These are phyloP conservation scores for Aurantiochytrium sp. DNA, from an alignment of 108 stramenopile species.

Conservation along the genomic window DNA sequence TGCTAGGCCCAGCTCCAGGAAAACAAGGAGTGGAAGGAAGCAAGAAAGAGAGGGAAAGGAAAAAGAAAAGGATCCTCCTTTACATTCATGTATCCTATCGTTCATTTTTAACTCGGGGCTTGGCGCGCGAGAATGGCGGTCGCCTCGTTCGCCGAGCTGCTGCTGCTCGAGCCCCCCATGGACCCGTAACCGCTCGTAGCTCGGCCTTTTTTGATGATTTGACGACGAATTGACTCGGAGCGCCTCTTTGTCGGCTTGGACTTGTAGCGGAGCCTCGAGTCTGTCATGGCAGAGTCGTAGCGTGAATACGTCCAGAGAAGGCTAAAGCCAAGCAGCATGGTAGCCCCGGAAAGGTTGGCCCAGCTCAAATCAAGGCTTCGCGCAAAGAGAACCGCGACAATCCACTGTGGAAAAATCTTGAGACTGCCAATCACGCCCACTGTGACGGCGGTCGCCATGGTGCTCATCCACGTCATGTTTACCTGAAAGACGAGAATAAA, in stretches of 20 bases:
- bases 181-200: too few relatives aligned
- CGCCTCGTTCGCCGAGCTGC: too few relatives aligned
- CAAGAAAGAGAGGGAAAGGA: too few relatives aligned
- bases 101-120: too few relatives aligned
- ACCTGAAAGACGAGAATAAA: conserved; percentile 37
- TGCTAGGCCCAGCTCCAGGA: too few relatives aligned
- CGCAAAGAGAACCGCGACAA: conserved; percentile 18
- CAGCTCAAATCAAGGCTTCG: not conserved
- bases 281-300: not conserved
- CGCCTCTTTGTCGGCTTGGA: not conserved
- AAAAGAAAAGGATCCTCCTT: too few relatives aligned
- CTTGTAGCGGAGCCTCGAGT: not conserved
- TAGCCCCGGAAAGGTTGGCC: not conserved
- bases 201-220: not conserved
- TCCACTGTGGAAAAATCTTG: conserved; percentile 42
- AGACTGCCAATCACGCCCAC: conserved; percentile 38
- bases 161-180: too few relatives aligned
- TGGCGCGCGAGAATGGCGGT: too few relatives aligned
- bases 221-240: not conserved
- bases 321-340: not conserved
- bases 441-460: conserved; percentile 26
- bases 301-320: not conserved
- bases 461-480: conserved; percentile 34
- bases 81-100: too few relatives aligned
- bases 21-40: too few relatives aligned